A percentile compares a stretch with the other conserved stretches of the same genome.
phyloP scores from a whole-genome alignment of 2,329 filamentous ascomycete genomes.

The Ophiostoma sp. region DNA sequence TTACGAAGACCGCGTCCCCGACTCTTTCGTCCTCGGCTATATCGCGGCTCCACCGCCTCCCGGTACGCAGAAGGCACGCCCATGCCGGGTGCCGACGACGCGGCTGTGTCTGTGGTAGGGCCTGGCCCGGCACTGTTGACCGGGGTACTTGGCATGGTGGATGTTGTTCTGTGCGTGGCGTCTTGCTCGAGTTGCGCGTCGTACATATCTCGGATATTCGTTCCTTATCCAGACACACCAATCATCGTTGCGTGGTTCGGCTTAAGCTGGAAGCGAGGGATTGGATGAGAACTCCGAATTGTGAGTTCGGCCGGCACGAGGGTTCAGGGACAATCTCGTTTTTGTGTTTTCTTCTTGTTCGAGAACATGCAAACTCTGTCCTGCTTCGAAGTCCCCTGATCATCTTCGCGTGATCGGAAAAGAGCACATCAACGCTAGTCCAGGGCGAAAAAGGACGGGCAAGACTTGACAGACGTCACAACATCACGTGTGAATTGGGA shows the following conservation, averaged over 20 bases:
- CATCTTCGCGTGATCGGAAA: neutral
- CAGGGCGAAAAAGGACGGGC: neutral
- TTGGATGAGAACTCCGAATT: neutral
- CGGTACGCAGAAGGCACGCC: neutral
- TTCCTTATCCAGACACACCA: neutral
- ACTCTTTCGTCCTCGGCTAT: neutral
- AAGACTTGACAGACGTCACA: neutral
- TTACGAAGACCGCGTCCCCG: neutral
- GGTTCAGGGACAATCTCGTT: neutral
- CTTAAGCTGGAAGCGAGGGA: neutral
- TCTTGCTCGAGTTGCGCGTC: neutral
- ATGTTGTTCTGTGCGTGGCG: neutral
- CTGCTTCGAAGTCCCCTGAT: neutral
- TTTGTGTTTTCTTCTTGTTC: neutral
- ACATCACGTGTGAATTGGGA: neutral
- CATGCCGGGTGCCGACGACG: neutral
- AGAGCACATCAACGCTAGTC: neutral
- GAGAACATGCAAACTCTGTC: neutral
- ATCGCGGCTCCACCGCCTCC: neutral
- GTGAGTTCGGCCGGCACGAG: neutral
- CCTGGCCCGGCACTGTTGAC: no score
- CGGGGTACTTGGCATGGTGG: neutral
- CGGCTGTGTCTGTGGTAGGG: no score
- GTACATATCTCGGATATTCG: neutral
- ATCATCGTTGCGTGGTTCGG: neutral